Base-by-base conservation (phyloP, 73 alveolate species). In the Paramecium primaurelia region DNA sequence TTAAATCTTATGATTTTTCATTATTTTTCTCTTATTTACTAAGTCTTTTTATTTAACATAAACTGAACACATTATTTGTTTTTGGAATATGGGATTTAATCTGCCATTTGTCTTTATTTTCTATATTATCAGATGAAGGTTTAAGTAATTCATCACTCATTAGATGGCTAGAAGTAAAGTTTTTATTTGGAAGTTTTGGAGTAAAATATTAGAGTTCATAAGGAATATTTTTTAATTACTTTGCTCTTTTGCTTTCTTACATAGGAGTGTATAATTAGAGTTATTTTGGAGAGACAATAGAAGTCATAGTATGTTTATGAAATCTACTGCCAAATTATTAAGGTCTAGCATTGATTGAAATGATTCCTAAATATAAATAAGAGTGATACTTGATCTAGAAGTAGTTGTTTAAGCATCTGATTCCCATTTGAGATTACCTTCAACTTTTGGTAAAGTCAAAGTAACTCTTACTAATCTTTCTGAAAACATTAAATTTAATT, bases 401-500 rank as follows among this genome's bases (percentile, higher is more conserved):
- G 84, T 32, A 5, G 20, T 11, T 32, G 51, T 32, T 64, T 64
- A n/a, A 12, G 26, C 84, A 32, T 64, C 42, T 32, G 84, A 32
- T 32, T 64, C 84, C 42, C 42, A 64, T 64, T 64, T 64, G 2
- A 28, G 42, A n/a, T 64, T 64, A 11, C 84, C 49, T 64, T 64
- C 84, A 64, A 64, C 84, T 64, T 64, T 64, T 1, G 84, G 84
- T 28, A 64, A 30, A 28, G 84, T 28, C 28, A 64, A 28, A 32
- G 84, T 20, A 28, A 64, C 84, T 64, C 84, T 64, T 40, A 64
- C 84, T 64, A 34, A 64, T 64, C 84, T 28, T 34, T 64, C 84
- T 64, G 84, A 64, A 64, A 25, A 28, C 84, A 64, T 64, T 18
- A 18, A 54, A 54, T 54, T 11, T 64, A 64, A 28, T 64, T 64